phyloP scores from a whole-genome alignment of 768 basidiomycete genomes.

The Naganishia onofrii region DNA sequence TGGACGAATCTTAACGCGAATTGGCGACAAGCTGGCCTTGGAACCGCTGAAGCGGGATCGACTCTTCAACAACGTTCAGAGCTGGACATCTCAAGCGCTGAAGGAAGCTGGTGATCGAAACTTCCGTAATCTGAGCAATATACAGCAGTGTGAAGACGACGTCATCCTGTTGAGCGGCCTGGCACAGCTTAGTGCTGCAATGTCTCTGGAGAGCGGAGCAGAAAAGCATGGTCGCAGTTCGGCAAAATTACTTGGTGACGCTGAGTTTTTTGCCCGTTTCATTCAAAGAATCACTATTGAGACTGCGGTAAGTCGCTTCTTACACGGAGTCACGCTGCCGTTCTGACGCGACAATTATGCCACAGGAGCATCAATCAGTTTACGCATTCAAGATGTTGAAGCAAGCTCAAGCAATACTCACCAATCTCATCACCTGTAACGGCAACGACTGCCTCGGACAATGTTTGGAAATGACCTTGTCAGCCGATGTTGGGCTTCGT shows the following conservation, averaged over 20 bases:
- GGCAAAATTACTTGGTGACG: neutral
- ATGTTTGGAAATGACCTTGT: constrained; percentile 19
- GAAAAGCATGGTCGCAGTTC: constrained; percentile 7
- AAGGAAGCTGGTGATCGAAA: constrained; percentile 12
- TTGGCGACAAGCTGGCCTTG: constrained; percentile 16
- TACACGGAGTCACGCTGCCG: too few relatives aligned
- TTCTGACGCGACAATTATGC: neutral
- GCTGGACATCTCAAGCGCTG: constrained; percentile 19
- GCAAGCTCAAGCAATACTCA: constrained; percentile 18
- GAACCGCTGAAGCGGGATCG: constrained; percentile 7
- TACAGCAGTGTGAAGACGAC: constrained; percentile 22
- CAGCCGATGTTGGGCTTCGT: constrained; percentile 5
- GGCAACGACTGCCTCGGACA: constrained; percentile 13
- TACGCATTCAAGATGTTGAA: constrained; percentile 21
- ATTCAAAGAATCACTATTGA: constrained; percentile 18
- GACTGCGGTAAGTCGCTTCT: constrained; percentile 2
- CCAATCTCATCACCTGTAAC: constrained; percentile 14
- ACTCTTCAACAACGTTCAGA: constrained; percentile 6
- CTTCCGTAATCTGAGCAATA: constrained; percentile 12
- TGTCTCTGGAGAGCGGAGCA: neutral
- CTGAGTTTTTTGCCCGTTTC: constrained; percentile 23
- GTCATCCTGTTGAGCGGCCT: constrained; percentile 8
- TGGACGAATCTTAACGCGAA: constrained; percentile 19
- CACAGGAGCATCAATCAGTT: constrained; percentile 13
- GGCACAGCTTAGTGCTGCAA: constrained; percentile 15